These are phyloP conservation scores for Calonectria multiphialidica DNA, from an alignment of 2,329 filamentous ascomycete genomes.

Conservation along the genomic window DNA sequence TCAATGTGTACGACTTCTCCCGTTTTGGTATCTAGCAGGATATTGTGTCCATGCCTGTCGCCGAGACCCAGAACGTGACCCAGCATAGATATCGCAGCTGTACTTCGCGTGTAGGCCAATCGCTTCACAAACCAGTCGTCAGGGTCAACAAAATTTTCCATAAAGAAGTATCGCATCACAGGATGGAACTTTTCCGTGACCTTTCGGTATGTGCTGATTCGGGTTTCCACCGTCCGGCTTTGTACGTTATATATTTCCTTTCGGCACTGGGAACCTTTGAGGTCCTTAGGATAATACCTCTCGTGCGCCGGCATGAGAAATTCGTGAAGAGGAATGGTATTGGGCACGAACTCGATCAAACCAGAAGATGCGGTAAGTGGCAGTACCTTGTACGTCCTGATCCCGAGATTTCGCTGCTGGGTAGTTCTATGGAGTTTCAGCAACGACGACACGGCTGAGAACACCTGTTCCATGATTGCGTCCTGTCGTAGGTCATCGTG, in stretches of 20 bases:
- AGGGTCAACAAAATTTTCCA: constrained; percentile 92
- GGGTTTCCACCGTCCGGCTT: constrained; percentile 74
- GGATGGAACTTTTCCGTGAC: constrained; percentile 88
- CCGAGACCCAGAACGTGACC: constrained; percentile 94
- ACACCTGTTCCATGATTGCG: constrained; percentile 99
- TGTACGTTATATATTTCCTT: constrained; percentile 84
- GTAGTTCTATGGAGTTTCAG: constrained; percentile 88
- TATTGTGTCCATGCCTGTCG: constrained; percentile 96
- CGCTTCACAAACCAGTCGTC: constrained; percentile 96
- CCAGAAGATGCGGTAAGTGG: constrained; percentile 88
- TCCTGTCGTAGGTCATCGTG: constrained; percentile 97
- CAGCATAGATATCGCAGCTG: constrained; percentile 94
- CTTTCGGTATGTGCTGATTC: constrained; percentile 81
- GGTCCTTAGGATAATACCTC: constrained; percentile 86
- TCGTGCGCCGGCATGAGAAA: constrained; percentile 93
- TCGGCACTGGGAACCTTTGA: constrained; percentile 80
- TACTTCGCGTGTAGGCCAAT: constrained; percentile 91
- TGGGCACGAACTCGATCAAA: constrained; percentile 95
- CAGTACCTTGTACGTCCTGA: constrained; percentile 97
- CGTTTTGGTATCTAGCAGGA: constrained; percentile 88
- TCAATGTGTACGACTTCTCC: constrained; percentile 98
- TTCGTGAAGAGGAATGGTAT: constrained; percentile 92
- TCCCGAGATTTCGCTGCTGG: constrained; percentile 87
- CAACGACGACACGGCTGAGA: constrained; percentile 92
- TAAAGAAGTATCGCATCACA: constrained; percentile 96